phyloP scores from a whole-genome alignment of 2,329 filamentous ascomycete genomes.

The Scytalidium sp. region DNA sequence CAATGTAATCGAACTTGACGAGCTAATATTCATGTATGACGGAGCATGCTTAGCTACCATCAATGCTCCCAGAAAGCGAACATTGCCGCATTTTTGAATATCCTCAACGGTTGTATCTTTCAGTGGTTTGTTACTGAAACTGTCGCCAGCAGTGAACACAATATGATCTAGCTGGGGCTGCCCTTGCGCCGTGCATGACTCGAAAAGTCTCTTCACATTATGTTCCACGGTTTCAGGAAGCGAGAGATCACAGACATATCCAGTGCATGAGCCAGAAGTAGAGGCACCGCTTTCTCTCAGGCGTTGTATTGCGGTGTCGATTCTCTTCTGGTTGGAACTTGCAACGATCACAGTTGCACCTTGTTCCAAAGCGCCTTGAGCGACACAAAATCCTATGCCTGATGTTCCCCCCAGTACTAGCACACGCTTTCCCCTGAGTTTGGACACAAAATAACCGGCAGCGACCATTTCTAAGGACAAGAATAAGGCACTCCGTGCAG shows the following conservation, averaged over 20 bases:
- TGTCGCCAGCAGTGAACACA: slow-evolving; percentile 29
- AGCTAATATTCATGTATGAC: neutral
- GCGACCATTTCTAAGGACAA: too few species aligned
- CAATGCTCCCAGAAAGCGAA: neutral
- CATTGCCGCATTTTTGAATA: neutral
- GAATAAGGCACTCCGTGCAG: too few species aligned
- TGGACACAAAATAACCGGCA: slow-evolving; percentile 16
- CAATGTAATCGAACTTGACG: neutral
- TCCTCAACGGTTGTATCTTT: neutral
- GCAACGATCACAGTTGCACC: slow-evolving; percentile 53
- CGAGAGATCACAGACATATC: slow-evolving; percentile 11
- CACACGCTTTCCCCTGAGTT: slow-evolving; percentile 40
- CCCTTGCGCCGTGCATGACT: slow-evolving; percentile 12
- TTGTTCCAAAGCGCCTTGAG: slow-evolving; percentile 53
- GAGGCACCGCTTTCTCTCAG: slow-evolving; percentile 3
- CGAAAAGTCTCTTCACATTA: slow-evolving; percentile 41
- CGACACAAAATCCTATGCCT: slow-evolving; percentile 60
- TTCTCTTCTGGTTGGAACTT: slow-evolving; percentile 27
- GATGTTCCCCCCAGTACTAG: slow-evolving; percentile 62
- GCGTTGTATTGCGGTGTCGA: slow-evolving; percentile 41
- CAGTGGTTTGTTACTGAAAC: neutral
- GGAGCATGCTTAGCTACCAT: neutral
- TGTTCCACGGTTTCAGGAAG: slow-evolving; percentile 2
- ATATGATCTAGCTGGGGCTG: slow-evolving; percentile 7
- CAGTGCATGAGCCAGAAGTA: slow-evolving; percentile 3